Base-by-base conservation (phyloP, 768 basidiomycete species). In the Boletus pseudopeckii region DNA sequence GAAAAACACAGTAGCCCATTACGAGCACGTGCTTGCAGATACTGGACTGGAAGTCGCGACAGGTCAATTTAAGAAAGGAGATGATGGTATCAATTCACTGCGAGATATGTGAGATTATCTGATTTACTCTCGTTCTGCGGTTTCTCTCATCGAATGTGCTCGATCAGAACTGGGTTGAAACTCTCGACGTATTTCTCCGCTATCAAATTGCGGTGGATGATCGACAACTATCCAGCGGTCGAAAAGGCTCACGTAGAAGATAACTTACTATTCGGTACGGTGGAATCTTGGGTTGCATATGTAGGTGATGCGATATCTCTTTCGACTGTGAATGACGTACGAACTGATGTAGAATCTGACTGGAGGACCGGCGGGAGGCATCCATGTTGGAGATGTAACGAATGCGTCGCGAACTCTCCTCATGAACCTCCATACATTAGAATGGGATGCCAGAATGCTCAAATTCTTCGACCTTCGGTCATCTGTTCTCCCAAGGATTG, bases 141-240 rank as follows among this genome's bases (percentile, higher is more conserved):
- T 14, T 47, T 46, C 43, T 44, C 44, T 55, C 13, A 44, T 44
- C 28, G 7, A 43, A 30, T 4, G 20, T 41, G 4, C 26, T 48
- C 33, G 11, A 5, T 48, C 58, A 96, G 91, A 55, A 95, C 93
- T 45, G 95, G 95, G 33, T 81, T 97, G 37, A 90, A 89, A n/a
- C 78, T 98, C 8, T 97, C 95, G 15, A 98, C 96, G 0, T 99
- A 99, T 74, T 99, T 99, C 74, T 97, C 95, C 22, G 96, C 88
- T 17, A 87, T 97, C 70, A 98, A 98, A 74, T 78, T 97, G 57
- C 83, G 90, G 42, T 99, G 96, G 96, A 92, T 99, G 89, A 83
- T 96, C 56, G 90, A 96, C 68, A 84, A 98, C 66, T 73, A 87
- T 64, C 77, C 80, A 4, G 82, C 84, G 30, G 92, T 98, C 50